phyloP scores from a whole-genome alignment of 306 rosid genomes.

The Lathyrus oleraceus region DNA sequence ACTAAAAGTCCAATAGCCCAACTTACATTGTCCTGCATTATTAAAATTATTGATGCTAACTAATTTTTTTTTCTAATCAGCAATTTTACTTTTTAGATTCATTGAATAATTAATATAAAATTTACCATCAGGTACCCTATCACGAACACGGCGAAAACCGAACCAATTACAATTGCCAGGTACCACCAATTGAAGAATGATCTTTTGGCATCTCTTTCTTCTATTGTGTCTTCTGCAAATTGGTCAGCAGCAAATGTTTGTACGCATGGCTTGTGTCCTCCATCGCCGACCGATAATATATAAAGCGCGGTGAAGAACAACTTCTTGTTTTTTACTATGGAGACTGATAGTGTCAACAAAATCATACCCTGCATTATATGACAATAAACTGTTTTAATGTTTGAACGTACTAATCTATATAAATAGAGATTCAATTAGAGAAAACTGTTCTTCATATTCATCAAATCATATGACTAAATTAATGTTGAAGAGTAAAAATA shows the following conservation, averaged over 20 bases:
- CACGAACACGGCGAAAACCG: conserved; percentile 44
- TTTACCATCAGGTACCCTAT: conserved; percentile 65
- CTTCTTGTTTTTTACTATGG: conserved; percentile 29
- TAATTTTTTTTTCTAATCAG: too few species aligned
- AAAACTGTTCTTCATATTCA: too few species aligned
- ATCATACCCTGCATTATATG: conserved; percentile 50
- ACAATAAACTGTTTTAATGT: not conserved
- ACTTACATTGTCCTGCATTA: conserved; percentile 65
- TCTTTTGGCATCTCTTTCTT: conserved; percentile 55
- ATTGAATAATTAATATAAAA: not conserved
- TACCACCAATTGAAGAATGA: conserved; percentile 84
- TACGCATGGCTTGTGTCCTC: conserved; percentile 77
- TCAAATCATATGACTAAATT: too few species aligned
- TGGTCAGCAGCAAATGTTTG: conserved; percentile 89
- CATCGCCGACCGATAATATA: conserved; percentile 59
- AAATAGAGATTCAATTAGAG: too few species aligned
- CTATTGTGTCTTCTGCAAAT: conserved; percentile 54
- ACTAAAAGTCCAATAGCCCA: conserved; percentile 60
- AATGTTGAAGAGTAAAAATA: too few species aligned
- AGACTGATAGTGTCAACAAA: conserved; percentile 54
- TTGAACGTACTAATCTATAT: not conserved
- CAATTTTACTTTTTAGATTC: too few species aligned
- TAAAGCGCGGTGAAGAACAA: conserved; percentile 53
- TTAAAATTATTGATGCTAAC: too few species aligned
- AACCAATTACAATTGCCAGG: conserved; percentile 54